A percentile compares a stretch with the other conserved stretches of the same genome.
phyloP scores from a whole-genome alignment of 2,329 filamentous ascomycete genomes.

The Colletotrichum sp. region DNA sequence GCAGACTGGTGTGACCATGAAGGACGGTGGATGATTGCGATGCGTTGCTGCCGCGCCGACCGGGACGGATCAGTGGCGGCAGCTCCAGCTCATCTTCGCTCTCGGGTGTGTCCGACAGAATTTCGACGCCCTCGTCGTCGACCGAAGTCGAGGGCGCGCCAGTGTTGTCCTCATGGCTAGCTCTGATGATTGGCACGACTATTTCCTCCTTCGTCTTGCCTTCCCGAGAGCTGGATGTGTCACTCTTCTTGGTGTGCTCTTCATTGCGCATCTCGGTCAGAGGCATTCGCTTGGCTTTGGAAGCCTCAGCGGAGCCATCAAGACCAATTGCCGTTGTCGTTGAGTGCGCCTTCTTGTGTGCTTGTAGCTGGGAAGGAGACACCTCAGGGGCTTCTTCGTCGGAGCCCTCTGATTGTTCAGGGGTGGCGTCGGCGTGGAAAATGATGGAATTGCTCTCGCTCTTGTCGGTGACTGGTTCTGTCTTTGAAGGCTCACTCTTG shows the following conservation, averaged over 20 bases:
- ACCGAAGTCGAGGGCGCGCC: neutral
- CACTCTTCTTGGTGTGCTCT: neutral
- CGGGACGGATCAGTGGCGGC: conserved; percentile 36
- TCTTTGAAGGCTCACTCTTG: neutral
- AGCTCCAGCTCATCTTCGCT: conserved; percentile 35
- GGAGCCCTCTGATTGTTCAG: neutral
- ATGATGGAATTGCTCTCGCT: neutral
- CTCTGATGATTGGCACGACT: neutral
- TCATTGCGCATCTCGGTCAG: conserved; percentile 8
- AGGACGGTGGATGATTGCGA: conserved; percentile 44
- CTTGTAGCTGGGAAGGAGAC: neutral
- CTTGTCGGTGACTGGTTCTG: neutral
- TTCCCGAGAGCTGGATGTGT: neutral
- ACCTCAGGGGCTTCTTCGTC: neutral
- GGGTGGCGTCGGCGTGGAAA: neutral
- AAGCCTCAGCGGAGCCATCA: neutral
- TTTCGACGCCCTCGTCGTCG: neutral
- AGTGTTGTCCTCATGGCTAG: neutral
- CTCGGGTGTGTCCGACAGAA: neutral
- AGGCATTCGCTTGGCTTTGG: conserved; percentile 1
- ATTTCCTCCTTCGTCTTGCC: neutral
- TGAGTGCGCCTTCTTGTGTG: neutral
- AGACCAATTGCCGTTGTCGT: neutral
- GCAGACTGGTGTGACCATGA: conserved; percentile 40
- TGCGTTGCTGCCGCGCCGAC: conserved; percentile 33